Base-by-base conservation (phyloP, 1,139 yeast species). In the Lipomyces yarrowii region DNA sequence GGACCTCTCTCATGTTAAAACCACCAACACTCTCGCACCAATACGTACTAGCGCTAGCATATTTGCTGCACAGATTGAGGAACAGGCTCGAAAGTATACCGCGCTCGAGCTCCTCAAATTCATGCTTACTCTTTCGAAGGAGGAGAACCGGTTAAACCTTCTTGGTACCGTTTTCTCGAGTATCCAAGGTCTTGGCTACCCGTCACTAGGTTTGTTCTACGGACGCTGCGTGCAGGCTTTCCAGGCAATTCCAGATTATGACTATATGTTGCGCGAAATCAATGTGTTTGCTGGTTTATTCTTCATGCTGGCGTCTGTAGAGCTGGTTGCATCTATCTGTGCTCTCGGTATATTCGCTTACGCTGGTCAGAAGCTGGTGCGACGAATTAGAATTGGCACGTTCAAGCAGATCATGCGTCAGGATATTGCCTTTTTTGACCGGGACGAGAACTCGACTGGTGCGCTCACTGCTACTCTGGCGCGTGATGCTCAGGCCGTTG, bases 361-460 rank as follows among this genome's bases (percentile, higher is more conserved):
- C 55, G 72, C 79, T 5, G 69, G 82, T 21, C 84, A 81, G 72
- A 69, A 80, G 60, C 74, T 82, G 46, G 82, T 81, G 8, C 85
- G 86, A 2, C 73, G 86, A 59, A 78, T 84, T 55, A 74, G 87
- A 63, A 76, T 82, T 35, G 72, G 82, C 63, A 83, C 82, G 2
- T 83, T 84, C 84, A 81, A 81, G 71, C 79, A 81, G 69, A 77
- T 84, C 69, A 75, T 84, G 62, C 77, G 86, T 53, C 86, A 84
- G 70, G 87, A 84, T 72, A 74, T 84, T 7, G 79, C 81, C 4
- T 84, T 83, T 68, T 84, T 80, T 69, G 87, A 84, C 70, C 77
- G 78, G 56, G 86, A 83, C 46, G 84, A 83, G 69, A 82, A 84
- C 72, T 82, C 84, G 70, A 85, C 84, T 1, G 87, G 87, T n/a